Evolutionary conservation across 495 filamentous ascomycete species (phyloP).

Genomic region (Wilcoxina mikolae): DNA sequence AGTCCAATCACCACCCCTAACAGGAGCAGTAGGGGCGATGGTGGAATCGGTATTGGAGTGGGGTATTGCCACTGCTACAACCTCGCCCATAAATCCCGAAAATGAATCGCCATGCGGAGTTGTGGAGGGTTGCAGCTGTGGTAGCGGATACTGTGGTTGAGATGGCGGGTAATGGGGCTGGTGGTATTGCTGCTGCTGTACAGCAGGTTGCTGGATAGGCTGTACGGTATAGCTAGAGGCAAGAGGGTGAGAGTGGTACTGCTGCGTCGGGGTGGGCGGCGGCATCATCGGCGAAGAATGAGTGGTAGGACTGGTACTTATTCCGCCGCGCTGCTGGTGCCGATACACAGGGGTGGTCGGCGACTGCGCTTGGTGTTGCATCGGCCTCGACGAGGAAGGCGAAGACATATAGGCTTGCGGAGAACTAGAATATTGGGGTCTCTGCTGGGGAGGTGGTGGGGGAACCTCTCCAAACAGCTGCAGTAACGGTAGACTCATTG

Average conservation of each 20-base stretch:
- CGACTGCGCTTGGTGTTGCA: background rate
- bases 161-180: conserved; percentile 15
- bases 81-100: too few species aligned
- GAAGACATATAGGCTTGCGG: too few species aligned
- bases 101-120: too few species aligned
- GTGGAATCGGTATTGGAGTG: too few species aligned
- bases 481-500: conserved; percentile 23
- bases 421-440: conserved; percentile 11
- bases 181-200: conserved; percentile 15
- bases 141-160: conserved; percentile 16
- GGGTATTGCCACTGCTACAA: too few species aligned
- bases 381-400: background rate
- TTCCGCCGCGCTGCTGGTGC: background rate
- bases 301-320: background rate
- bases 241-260: background rate
- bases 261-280: background rate
- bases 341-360: background rate
- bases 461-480: conserved; percentile 18
- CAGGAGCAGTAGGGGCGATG: too few species aligned
- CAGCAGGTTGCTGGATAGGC: conserved; percentile 12
- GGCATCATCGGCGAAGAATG: background rate
- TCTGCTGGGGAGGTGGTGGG: conserved; percentile 18
- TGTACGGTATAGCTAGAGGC: background rate
- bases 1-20: too few species aligned
- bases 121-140: background rate